These are phyloP conservation scores for Suillus tomentosus DNA, from an alignment of 768 basidiomycete species.

Conservation along the genomic window DNA sequence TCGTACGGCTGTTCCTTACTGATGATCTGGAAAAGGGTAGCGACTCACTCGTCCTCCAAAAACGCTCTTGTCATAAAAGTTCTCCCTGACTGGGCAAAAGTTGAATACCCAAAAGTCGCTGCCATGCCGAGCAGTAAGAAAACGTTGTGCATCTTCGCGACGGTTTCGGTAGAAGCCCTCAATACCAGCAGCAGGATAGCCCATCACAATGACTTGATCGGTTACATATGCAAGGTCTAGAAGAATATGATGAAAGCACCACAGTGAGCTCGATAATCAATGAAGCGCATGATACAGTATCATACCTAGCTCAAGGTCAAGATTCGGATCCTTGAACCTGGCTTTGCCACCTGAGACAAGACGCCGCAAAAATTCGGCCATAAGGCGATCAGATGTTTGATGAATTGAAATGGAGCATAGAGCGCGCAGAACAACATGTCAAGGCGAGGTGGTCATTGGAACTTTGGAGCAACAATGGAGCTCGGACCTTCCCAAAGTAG, in stretches of 20 bases:
- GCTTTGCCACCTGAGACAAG: slow-evolving; percentile 84
- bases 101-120: slow-evolving; percentile 89
- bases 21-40: slow-evolving; percentile 91
- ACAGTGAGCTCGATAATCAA: slow-evolving; percentile 16
- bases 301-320: slow-evolving; percentile 72
- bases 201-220: slow-evolving; percentile 76
- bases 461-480: neutral
- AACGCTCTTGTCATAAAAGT: slow-evolving; percentile 67
- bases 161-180: slow-evolving; percentile 82
- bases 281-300: slow-evolving; percentile 6
- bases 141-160: slow-evolving; percentile 71
- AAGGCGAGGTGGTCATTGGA: neutral
- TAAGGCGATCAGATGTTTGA: slow-evolving; percentile 24
- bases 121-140: slow-evolving; percentile 72
- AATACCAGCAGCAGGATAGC: slow-evolving; percentile 72
- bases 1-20: slow-evolving; percentile 48
- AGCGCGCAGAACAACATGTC: neutral
- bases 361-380: slow-evolving; percentile 69
- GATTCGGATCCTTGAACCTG: slow-evolving; percentile 66
- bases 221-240: slow-evolving; percentile 71
- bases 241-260: slow-evolving; percentile 5
- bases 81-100: slow-evolving; percentile 81
- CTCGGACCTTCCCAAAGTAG: neutral
- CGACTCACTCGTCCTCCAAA: slow-evolving; percentile 79
- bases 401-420: neutral